Evolutionary conservation across 257 asterid genomes (phyloP), one percentile per base, ranked within the genome.

Genomic region (Mentha longifolia): DNA sequence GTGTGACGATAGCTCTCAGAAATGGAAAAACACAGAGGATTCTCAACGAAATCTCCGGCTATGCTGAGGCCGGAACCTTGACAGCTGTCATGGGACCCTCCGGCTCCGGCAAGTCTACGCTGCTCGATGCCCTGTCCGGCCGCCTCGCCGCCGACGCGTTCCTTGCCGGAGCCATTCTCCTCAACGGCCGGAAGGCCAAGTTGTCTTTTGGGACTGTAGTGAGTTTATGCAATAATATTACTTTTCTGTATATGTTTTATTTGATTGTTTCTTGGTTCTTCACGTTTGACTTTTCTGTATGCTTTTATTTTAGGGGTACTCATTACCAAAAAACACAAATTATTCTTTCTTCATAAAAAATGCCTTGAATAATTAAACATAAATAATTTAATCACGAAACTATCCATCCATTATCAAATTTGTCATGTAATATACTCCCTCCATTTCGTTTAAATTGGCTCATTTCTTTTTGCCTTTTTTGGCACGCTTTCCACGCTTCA

Each of bases 11-110:
- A 1, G 87, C 87, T 1, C 80, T 88, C 9, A 71, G 81, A 56
- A 90, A 80, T 20, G 95, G 97, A 8, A 95, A 83, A 39, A 75
- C 97, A 0, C 97, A 89, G 52, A 87, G 81, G 35, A 96, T 93
- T 41, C 49, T 93, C 41, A 92, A 93, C 61, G 79, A 80, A 13
- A 82, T 90, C 3, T 79, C 86, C 2, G 97, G 98, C 0, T 93
- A 87, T 57, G 97, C 98, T 0, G 96, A 89, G 70, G 92, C 98
- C 4, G 96, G 98, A 56, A 76, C 88, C 13, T 81, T 93, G 20
- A 93, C 97, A 2, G 98, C 98, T 0, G 85, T 93, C 45, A 87
- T 93, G 95, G 98, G 98, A 3, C 98, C 98, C 57, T 93, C 98
- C 7, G 98, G 98, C 43, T 91, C 98, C 17, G 98, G 98, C 0